A percentile compares a stretch with the other conserved stretches of the same genome.
phyloP scores from a whole-genome alignment of 1,139 yeast genomes.

The Geotrichum siamense region DNA sequence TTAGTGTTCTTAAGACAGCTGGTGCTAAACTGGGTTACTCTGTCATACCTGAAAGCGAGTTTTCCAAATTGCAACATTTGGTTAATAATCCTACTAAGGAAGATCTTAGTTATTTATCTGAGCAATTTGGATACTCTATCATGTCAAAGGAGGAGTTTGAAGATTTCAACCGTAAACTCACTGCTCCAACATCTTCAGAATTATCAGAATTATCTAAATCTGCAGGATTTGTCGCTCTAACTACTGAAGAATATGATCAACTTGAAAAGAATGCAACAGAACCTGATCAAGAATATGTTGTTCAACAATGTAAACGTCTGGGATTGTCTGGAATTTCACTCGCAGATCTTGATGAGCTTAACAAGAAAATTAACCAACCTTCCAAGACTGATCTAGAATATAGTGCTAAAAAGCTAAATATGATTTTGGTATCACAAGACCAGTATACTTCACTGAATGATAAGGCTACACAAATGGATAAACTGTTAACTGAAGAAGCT shows the following conservation, averaged over 20 bases:
- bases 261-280: constrained; percentile 26
- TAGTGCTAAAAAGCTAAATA: constrained; percentile 44
- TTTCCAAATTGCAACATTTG: constrained; percentile 21
- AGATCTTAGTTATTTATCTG: constrained; percentile 13
- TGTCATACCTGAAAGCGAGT: constrained; percentile 33
- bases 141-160: constrained; percentile 25
- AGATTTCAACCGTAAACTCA: constrained; percentile 21
- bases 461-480: constrained; percentile 10
- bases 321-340: constrained; percentile 27
- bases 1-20: constrained; percentile 9
- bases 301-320: constrained; percentile 27
- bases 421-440: constrained; percentile 45
- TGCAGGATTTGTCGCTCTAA: constrained; percentile 37
- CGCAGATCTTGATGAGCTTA: constrained; percentile 24
- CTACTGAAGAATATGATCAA: constrained; percentile 33
- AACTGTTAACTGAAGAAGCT: constrained; percentile 7
- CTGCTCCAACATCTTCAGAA: constrained; percentile 30
- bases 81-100: constrained; percentile 12
- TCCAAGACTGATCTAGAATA: constrained; percentile 38
- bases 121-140: constrained; percentile 35
- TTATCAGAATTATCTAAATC: constrained; percentile 34
- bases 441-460: constrained; percentile 32
- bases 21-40: constrained; percentile 36
- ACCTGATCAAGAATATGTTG: constrained; percentile 27
- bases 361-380: constrained; percentile 20